Evolutionary conservation across 1,139 yeast genomes (phyloP).

Genomic region (Nakaseomyces nivariensis): DNA sequence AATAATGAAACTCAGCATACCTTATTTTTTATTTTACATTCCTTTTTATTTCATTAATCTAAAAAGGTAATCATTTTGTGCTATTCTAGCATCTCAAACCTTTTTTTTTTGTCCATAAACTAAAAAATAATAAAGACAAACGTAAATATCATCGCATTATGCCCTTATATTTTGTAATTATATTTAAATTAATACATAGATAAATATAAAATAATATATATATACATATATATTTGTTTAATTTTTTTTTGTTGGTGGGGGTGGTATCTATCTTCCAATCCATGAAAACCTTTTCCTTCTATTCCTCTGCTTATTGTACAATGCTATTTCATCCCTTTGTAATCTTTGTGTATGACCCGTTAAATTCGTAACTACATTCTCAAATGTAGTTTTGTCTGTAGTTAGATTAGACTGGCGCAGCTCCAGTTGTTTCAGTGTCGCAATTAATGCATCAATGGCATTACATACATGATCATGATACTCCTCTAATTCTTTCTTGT

Average conservation of each 20-base stretch:
- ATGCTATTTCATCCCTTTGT: conserved; percentile 27
- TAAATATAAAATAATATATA: background rate
- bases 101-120: no score
- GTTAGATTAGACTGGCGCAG: conserved; percentile 13
- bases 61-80: no score
- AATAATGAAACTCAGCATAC: background rate
- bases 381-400: conserved; percentile 25
- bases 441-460: conserved; percentile 17
- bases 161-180: background rate
- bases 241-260: background rate
- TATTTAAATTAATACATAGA: background rate
- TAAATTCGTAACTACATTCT: conserved; percentile 26
- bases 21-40: background rate
- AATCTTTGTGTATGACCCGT: conserved; percentile 29
- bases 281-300: conserved; percentile 18
- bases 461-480: conserved; percentile 24
- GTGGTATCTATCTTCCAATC: conserved; percentile 9
- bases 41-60: background rate
- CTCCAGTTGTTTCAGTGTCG: conserved; percentile 14
- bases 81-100: no score
- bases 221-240: background rate
- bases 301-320: conserved; percentile 19
- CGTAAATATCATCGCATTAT: background rate
- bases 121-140: background rate
- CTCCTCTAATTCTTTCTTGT: conserved; percentile 8